Base-by-base conservation (phyloP, 306 rosid species). In the Psophocarpus tetragonolobus region DNA sequence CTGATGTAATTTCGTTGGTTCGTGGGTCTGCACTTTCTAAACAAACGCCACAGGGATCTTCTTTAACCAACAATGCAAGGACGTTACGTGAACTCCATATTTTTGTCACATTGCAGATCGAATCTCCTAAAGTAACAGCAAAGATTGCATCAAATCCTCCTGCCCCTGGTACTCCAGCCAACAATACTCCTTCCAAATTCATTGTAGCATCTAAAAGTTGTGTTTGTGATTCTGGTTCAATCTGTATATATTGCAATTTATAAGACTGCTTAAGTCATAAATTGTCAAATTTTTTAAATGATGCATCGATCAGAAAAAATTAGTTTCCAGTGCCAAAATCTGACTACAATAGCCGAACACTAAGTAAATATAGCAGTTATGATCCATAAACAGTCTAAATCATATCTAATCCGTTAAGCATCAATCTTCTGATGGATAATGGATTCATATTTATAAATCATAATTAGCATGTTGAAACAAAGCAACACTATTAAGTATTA, bases 91-190 rank as follows among this genome's bases (percentile, higher is more conserved):
- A 79, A 66, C 75, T 58, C 89, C 98, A 94, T 45, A 84, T 77
- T 82, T 90, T 83, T 8, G 82, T 69, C 77, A 92, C 90, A 42
- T 82, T 84, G 74, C 75, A 79, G 84, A 85, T 71, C 26, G 96
- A 82, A 82, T 84, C 85, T 75, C 99, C 98, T 64, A 95, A 80
- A 54, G 91, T 88, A 74, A 95, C 96, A 12, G 96, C 91, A 48
- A 92, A 95, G 69, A 95, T 85, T 0, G 99, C 99, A 86, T 95
- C 99, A 57, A 85, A 95, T 76, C 99, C 99, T 82, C 99, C 99
- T 35, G 98, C 97, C 71, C 98, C 99, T 29, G 99, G 99, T 84
- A 95, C 97, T 81, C 99, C 99, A 61, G 97, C 97, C 79, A 95
- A 83, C 83, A 95, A 71, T 36, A 95, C 92, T 60, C 99, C 99